These are phyloP conservation scores for Phytophthora podocarpi DNA, from an alignment of 352 stramenopile species.

Conservation along the genomic window DNA sequence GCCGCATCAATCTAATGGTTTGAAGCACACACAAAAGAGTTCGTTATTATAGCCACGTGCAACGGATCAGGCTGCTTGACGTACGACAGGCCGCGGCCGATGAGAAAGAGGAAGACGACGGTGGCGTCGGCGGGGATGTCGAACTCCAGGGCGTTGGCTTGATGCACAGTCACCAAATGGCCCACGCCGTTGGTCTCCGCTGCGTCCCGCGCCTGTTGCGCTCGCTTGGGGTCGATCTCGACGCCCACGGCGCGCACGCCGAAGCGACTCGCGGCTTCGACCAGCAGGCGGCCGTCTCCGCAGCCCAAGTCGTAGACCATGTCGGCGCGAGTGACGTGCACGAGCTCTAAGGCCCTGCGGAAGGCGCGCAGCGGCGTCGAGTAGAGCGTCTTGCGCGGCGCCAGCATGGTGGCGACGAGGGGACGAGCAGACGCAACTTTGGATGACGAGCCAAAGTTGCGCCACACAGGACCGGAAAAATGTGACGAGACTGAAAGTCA, in stretches of 20 bases:
- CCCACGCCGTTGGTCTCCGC: constrained; percentile 35
- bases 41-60: background rate
- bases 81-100: constrained; percentile 70
- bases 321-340: constrained; percentile 40
- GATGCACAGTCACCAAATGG: constrained; percentile 64
- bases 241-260: constrained; percentile 67
- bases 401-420: constrained; percentile 51
- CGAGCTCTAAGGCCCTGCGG: constrained; percentile 56
- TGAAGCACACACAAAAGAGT: background rate
- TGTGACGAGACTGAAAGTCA: constrained; percentile 23
- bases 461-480: constrained; percentile 22
- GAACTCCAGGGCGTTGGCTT: constrained; percentile 78
- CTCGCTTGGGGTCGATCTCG: constrained; percentile 65
- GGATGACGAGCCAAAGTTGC: constrained; percentile 8
- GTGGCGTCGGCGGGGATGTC: constrained; percentile 60
- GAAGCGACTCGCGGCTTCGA: constrained; percentile 56
- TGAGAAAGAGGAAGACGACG: constrained; percentile 85
- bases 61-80: constrained; percentile 12
- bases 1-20: constrained; percentile 52
- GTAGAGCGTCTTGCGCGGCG: constrained; percentile 78
- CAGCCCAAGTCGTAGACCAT: constrained; percentile 85
- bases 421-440: constrained; percentile 18
- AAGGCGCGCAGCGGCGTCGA: constrained; percentile 78
- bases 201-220: constrained; percentile 30
- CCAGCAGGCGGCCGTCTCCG: constrained; percentile 71